phyloP scores from a whole-genome alignment of 768 basidiomycete species.

The Leccinum aurantiacum region DNA sequence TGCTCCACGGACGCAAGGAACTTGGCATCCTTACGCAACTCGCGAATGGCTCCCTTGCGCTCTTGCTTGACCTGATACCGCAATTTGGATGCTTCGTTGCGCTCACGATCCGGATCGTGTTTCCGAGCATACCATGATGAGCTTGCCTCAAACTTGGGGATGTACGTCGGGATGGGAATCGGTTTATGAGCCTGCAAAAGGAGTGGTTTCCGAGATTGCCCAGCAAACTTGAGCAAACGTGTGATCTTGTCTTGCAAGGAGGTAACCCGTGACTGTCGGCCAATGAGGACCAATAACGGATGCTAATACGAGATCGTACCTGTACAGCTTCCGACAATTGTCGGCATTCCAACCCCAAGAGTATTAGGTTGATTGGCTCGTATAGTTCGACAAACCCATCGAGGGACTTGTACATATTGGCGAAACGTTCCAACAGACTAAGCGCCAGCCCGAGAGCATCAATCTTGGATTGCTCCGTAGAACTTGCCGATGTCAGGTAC shows the following conservation, averaged over 20 bases:
- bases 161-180: conserved; percentile 90
- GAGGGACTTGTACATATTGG: conserved; percentile 74
- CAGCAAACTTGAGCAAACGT: conserved; percentile 72
- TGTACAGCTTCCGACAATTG: conserved; percentile 51
- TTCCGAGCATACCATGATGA: conserved; percentile 73
- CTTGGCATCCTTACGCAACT: conserved; percentile 90
- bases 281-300: conserved; percentile 10
- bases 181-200: conserved; percentile 91
- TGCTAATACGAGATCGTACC: conserved; percentile 39
- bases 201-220: conserved; percentile 73
- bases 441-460: conserved; percentile 67
- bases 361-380: conserved; percentile 58
- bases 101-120: conserved; percentile 91
- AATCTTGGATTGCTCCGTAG: conserved; percentile 63
- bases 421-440: conserved; percentile 62
- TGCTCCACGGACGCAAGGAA: conserved; percentile 91
- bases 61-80: conserved; percentile 92
- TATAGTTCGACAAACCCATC: conserved; percentile 87
- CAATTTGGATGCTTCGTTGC: conserved; percentile 83
- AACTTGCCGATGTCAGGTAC: conserved; percentile 37
- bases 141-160: conserved; percentile 87
- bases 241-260: conserved; percentile 49
- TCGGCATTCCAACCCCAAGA: conserved; percentile 51
- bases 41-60: conserved; percentile 93
- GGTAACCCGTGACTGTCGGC: conserved; percentile 45